Conservation (phyloP, 2,329 filamentous ascomycete species). For the Hymenoscyphus repandus region DNA sequence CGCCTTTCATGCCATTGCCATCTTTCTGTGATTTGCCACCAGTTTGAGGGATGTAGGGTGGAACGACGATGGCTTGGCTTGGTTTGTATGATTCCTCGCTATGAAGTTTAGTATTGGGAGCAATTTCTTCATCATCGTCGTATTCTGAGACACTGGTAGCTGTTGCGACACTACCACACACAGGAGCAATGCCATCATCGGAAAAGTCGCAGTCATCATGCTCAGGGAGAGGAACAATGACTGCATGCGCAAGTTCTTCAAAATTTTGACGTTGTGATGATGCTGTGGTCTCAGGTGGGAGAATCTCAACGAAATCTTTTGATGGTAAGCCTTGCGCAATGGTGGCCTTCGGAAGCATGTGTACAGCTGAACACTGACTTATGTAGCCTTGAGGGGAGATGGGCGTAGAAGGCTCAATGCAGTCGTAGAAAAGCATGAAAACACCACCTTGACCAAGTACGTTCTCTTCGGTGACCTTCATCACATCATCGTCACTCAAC, state of each 20-base stretch:
- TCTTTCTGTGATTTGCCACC: slow-evolving; percentile 16
- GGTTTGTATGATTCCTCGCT: slow-evolving; percentile 21
- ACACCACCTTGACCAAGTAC: slow-evolving; percentile 73
- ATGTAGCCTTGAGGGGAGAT: background rate
- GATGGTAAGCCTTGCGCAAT: background rate
- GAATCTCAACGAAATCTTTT: background rate
- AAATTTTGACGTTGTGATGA: background rate
- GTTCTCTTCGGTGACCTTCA: slow-evolving; percentile 63
- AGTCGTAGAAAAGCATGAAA: slow-evolving; percentile 98
- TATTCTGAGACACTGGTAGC: slow-evolving; percentile 23
- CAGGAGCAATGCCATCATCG: slow-evolving; percentile 11
- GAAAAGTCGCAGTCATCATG: slow-evolving; percentile 18
- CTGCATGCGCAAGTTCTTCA: slow-evolving; percentile 11
- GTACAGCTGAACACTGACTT: background rate
- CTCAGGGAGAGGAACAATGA: slow-evolving; percentile 17
- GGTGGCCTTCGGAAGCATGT: background rate
- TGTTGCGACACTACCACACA: slow-evolving; percentile 15
- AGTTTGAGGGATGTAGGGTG: slow-evolving; percentile 20
- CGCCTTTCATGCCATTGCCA: slow-evolving; percentile 5
- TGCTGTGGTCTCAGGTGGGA: background rate
- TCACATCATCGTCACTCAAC: slow-evolving; percentile 84
- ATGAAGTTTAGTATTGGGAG: background rate
- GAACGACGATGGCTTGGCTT: slow-evolving; percentile 25
- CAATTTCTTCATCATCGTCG: slow-evolving; percentile 18
- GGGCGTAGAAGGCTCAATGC: slow-evolving; percentile 43